These are phyloP conservation scores for Beauveria brongniartii DNA, from an alignment of 2,329 filamentous ascomycete species.

Conservation along the genomic window DNA sequence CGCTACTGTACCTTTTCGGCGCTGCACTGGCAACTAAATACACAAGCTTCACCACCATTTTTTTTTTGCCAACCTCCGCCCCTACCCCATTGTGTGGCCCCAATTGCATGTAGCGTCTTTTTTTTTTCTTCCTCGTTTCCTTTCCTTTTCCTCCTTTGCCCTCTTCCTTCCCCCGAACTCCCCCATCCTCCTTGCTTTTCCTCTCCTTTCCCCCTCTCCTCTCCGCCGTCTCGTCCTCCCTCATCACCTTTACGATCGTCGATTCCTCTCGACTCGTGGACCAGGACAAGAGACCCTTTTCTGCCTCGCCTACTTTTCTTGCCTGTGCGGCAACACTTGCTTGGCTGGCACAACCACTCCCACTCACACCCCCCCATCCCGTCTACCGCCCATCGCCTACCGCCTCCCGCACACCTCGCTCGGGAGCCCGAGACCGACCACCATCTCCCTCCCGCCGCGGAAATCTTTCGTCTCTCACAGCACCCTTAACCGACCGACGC, in stretches of 20 bases:
- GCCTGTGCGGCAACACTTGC: neutral
- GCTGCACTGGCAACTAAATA: no score
- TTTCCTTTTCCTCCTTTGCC: neutral
- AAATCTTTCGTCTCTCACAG: neutral
- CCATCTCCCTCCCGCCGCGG: neutral
- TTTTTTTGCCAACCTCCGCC: constrained; percentile 3
- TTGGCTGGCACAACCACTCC: neutral
- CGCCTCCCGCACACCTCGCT: neutral
- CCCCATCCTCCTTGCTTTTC: neutral
- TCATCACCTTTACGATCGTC: neutral
- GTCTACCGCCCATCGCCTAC: neutral
- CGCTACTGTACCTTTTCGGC: no score
- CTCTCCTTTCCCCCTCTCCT: neutral
- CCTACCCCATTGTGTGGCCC: constrained; percentile 1
- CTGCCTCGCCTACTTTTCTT: neutral
- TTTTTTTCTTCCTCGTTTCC: neutral
- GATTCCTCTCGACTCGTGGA: neutral
- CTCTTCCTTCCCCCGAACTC: neutral
- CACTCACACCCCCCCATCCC: neutral
- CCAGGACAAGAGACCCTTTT: neutral
- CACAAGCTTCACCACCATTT: neutral
- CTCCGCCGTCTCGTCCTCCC: neutral
- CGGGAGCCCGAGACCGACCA: constrained; percentile 1
- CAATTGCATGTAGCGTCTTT: constrained; percentile 6
- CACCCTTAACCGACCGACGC: neutral